Base-by-base conservation (phyloP, 106 monocot genomes). In the Phalaenopsis equestris region DNA sequence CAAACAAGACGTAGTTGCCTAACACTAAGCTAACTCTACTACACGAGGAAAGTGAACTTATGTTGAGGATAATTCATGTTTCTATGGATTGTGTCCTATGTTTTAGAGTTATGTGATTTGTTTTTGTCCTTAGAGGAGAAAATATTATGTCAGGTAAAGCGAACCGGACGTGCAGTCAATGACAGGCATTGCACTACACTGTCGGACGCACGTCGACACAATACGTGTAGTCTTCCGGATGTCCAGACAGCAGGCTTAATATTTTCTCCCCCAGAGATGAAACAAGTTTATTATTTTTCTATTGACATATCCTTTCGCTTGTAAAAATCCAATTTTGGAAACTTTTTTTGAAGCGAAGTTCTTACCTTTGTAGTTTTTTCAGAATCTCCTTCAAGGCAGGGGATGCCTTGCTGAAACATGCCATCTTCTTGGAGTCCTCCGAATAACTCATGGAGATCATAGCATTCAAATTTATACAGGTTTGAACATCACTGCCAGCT, bases 331-430 rank as follows among this genome's bases (percentile, higher is more conserved):
- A 45, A 45, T 12, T 52, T 12, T 52, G 12, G 14, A 10, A 52
- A 10, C 14, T 12, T 2, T 52, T 52, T 52, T 52, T 52, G 52
- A 14, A 52, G 23, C 4, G 41, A 43, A 75, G 45, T 8, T 45
- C 74, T 75, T n/a, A 75, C 74, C 43, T 42, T 75, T 52, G 52
- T 52, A 75, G 42, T 75, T 75, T 75, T 3, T 75, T 42, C 43
- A 75, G 74, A 45, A 75, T 75, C 74, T 75, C 43, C 74, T 43
- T 45, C 19, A 75, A 37, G 18, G 74, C 74, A 45, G 74, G 74
- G 41, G 74, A 75, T 75, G 10, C 52, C 52, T 52, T 52, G 1
- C 15, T 52, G 52, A 52, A 52, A 52, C 12, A 52, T 52, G 74
- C 74, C 74, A 75, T 75, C 15, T 43, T 75, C 74, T 17, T 43